Conservation (phyloP, 139 green algal genomes). For the Tetradesmus obliquus region DNA sequence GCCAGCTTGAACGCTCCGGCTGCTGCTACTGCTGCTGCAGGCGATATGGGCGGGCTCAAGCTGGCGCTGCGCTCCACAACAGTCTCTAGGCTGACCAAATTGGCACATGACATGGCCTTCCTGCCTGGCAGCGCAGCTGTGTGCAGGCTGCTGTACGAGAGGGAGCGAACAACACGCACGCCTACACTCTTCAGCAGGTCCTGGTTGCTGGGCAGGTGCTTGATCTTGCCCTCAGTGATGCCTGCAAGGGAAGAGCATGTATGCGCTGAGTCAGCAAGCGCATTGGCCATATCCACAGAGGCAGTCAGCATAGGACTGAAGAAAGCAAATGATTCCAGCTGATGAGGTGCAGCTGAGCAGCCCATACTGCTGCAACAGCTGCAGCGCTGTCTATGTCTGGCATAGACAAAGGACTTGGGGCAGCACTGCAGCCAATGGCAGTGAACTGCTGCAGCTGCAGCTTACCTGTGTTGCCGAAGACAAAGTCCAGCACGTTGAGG, state of each 20-base stretch:
- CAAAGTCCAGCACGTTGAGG: conserved; percentile 93
- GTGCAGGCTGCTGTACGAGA: neutral
- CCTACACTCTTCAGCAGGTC: conserved; percentile 58
- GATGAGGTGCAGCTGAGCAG: neutral
- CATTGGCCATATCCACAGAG: too few species aligned
- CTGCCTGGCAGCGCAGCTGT: neutral
- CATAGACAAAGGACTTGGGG: too few species aligned
- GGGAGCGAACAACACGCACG: conserved; percentile 10
- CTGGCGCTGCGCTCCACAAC: neutral
- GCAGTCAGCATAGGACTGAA: too few species aligned
- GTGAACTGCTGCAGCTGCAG: neutral
- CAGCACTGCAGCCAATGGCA: too few species aligned
- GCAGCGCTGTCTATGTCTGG: neutral
- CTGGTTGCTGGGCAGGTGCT: conserved; percentile 74
- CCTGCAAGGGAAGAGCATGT: conserved; percentile 51
- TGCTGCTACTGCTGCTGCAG: neutral
- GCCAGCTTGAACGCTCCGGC: neutral
- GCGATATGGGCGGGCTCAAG: neutral
- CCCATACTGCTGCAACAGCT: neutral
- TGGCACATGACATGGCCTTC: neutral
- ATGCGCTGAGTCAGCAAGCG: neutral
- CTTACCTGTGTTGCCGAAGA: conserved; percentile 86
- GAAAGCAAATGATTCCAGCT: neutral
- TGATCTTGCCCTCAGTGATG: conserved; percentile 66
- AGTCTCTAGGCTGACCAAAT: neutral